phyloP scores from a whole-genome alignment of 352 stramenopile genomes.

The Pythium dissotocum region DNA sequence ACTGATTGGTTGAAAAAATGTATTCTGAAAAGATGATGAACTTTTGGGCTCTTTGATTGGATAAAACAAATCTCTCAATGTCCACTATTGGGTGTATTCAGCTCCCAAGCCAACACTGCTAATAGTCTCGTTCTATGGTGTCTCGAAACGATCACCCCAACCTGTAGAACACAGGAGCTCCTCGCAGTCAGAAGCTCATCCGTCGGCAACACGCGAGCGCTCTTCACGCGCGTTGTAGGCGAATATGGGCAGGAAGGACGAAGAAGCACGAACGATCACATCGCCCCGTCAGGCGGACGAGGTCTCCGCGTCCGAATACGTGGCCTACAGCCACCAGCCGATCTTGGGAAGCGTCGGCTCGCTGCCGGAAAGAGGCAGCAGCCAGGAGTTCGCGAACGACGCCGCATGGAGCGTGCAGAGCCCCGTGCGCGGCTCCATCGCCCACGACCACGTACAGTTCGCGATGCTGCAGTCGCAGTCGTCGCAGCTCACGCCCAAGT shows the following conservation, averaged over 20 bases:
- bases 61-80: not conserved
- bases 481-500: not conserved
- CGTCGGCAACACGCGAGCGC: not conserved
- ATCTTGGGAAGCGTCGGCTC: slow-evolving; percentile 12
- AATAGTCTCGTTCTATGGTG: too few relatives aligned
- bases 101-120: not conserved
- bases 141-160: slow-evolving; percentile 6
- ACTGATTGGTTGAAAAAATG: not conserved
- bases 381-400: slow-evolving; percentile 7
- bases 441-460: slow-evolving; percentile 26
- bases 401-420: slow-evolving; percentile 5
- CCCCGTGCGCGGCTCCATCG: slow-evolving; percentile 2
- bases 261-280: not conserved
- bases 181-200: not conserved
- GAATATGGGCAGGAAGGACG: slow-evolving; percentile 23
- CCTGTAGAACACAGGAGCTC: not conserved
- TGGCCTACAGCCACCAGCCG: slow-evolving; percentile 1
- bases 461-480: slow-evolving; percentile 25
- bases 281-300: not conserved
- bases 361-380: not conserved
- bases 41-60: slow-evolving; percentile 14
- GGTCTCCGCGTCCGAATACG: slow-evolving; percentile 15
- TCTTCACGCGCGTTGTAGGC: not conserved
- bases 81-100: not conserved
- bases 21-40: not conserved